Conservation (phyloP, 2,329 filamentous ascomycete species). For the Arthrobotrys entomopaga region DNA sequence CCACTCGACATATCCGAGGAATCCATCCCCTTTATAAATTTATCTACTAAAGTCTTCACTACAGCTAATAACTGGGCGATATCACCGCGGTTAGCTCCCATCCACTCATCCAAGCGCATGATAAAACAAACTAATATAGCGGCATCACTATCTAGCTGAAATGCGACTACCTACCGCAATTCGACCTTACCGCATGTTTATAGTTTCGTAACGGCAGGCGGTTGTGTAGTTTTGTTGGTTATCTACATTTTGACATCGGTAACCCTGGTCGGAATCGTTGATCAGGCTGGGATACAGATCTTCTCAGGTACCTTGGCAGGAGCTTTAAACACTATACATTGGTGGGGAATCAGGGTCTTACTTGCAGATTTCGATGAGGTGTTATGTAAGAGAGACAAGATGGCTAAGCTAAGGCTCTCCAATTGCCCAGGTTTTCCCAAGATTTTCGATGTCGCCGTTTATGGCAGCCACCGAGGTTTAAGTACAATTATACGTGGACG, state of each 20-base stretch:
- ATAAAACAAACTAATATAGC: slow-evolving; percentile 2
- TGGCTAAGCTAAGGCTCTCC: neutral
- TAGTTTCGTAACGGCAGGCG: slow-evolving; percentile 42
- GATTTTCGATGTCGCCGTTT: slow-evolving; percentile 28
- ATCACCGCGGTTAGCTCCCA: slow-evolving; percentile 12
- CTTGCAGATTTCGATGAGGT: slow-evolving; percentile 6
- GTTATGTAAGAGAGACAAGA: slow-evolving; percentile 45
- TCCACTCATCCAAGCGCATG: slow-evolving; percentile 29
- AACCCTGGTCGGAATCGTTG: slow-evolving; percentile 20
- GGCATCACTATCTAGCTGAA: slow-evolving; percentile 21
- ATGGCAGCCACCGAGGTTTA: slow-evolving; percentile 19
- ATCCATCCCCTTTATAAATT: slow-evolving; percentile 17
- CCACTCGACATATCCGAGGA: no score
- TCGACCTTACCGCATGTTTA: slow-evolving; percentile 32
- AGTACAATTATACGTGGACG: neutral
- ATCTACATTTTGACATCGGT: slow-evolving; percentile 43
- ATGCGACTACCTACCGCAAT: slow-evolving; percentile 18
- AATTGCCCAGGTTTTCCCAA: slow-evolving; percentile 40
- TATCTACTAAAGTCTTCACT: neutral
- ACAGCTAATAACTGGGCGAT: neutral
- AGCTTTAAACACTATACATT: no score
- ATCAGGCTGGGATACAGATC: slow-evolving; percentile 1
- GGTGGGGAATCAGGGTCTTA: neutral
- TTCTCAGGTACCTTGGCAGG: no score
- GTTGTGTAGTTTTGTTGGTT: slow-evolving; percentile 17